Evolutionary conservation across 2,329 filamentous ascomycete genomes (phyloP).

Genomic region (Teratosphaeria destructans): DNA sequence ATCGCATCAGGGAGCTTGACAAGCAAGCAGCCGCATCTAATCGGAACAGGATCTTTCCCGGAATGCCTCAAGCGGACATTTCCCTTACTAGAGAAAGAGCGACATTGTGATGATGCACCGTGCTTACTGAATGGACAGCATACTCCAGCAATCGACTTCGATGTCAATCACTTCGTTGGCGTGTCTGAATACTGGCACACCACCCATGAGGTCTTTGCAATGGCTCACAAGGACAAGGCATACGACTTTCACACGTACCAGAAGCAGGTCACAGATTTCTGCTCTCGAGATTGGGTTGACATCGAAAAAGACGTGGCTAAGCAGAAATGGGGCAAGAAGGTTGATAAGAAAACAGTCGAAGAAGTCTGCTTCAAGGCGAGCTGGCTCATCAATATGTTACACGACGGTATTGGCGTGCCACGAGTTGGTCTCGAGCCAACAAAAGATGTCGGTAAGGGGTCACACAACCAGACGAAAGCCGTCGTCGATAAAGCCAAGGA

Average conservation of each 20-base stretch:
- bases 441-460: conserved; percentile 43
- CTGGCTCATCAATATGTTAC: conserved; percentile 93
- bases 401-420: conserved; percentile 91
- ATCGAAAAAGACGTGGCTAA: conserved; percentile 58
- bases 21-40: conserved; percentile 43
- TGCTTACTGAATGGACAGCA: conserved; percentile 87
- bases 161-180: conserved; percentile 93
- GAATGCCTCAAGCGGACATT: conserved; percentile 75
- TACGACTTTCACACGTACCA: conserved; percentile 92
- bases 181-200: conserved; percentile 99
- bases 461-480: conserved; percentile 62
- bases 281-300: conserved; percentile 67
- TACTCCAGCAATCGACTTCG: conserved; percentile 90
- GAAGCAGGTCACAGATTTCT: conserved; percentile 72
- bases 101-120: conserved; percentile 68
- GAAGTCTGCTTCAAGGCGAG: conserved; percentile 96
- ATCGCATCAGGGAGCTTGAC: conserved; percentile 34
- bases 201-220: conserved; percentile 83
- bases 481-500: conserved; percentile 58
- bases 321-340: conserved; percentile 64
- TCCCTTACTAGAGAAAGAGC: conserved; percentile 81
- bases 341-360: conserved; percentile 61
- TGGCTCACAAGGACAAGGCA: conserved; percentile 62
- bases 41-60: conserved; percentile 79
- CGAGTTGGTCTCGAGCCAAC: conserved; percentile 57